Evolutionary conservation across 371 early-diverging fungal genomes (phyloP), one percentile per base, ranked within the genome.

Genomic region (Mucor irregularis): DNA sequence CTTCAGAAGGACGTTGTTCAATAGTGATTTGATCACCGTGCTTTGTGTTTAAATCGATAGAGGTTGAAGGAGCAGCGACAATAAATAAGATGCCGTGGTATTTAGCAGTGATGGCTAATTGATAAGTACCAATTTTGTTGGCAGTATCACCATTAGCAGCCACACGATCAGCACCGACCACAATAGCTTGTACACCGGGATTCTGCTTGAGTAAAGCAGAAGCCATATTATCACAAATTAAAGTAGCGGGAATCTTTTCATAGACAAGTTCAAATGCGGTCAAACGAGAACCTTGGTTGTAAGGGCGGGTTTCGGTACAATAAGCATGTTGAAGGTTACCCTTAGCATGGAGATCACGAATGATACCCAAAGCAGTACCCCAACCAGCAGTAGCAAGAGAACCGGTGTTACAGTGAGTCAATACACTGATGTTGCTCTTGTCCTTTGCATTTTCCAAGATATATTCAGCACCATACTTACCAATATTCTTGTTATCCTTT

Each of bases 381-480:
- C 90, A 89, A 5, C 92, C 92, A 29, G 91, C 91, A 10, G 92
- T 93, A 0, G 92, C 92, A 54, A 93, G 66, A 0, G 91, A 88
- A 16, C 97, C 98, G 21, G 97, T 96, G 69, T 98, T 98, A 78
- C 97, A 98, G 70, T 97, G 97, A 4, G 97, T 98, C 59, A 97
- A 69, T 4, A 97, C 88, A 46, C 82, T 71, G 25, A 95, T 67
- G 14, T 66, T 66, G 0, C 64, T 61, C 3, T 63, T 65, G 30
- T 76, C 58, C 10, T 66, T 61, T 30, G 65, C 70, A 29, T 78
- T 69, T 0, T 73, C 60, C 19, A 73, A 57, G 22, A 90, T 82
- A 31, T 64, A 90, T 34, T 85, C 78, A 11, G 90, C 90, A 21
- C 98, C 98, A 59, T 68, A 81, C 16, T 66, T 47, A 4, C 98